Percentiles rank a stretch among this genome's conserved stretches.
Conservation (phyloP, 768 basidiomycete species). For the Crucibulum laeve region DNA sequence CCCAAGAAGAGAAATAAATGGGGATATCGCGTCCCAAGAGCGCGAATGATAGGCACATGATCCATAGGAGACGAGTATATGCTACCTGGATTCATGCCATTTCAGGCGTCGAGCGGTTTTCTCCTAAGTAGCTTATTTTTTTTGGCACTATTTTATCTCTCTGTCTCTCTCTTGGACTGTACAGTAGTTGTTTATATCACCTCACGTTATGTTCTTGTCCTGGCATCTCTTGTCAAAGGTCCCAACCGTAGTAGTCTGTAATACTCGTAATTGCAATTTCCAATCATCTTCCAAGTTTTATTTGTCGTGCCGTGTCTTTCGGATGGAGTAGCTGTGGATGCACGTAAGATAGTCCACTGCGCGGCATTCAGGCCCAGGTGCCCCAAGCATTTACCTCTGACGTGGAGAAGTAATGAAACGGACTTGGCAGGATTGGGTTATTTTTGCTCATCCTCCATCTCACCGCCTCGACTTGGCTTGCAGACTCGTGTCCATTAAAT, state of each 20-base stretch:
- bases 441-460: background rate
- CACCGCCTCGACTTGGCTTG: background rate
- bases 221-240: too few species aligned
- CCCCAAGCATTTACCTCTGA: background rate
- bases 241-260: too few species aligned
- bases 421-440: constrained; percentile 1
- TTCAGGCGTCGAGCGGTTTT: background rate
- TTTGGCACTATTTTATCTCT: background rate
- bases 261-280: too few species aligned
- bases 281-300: too few species aligned
- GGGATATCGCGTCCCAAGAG: constrained; percentile 22
- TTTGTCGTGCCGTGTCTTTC: background rate
- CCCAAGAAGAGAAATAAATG: constrained; percentile 32
- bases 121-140: background rate
- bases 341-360: background rate
- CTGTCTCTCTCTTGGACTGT: background rate
- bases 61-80: background rate
- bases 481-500: background rate
- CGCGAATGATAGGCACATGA: constrained; percentile 19
- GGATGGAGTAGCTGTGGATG: too few species aligned
- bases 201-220: too few species aligned
- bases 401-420: background rate
- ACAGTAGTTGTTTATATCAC: constrained; percentile 1
- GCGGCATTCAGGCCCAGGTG: background rate
- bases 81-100: background rate